phyloP scores from a whole-genome alignment of 2,329 filamentous ascomycete species.

The Chrysoporthe deuterocubensis region DNA sequence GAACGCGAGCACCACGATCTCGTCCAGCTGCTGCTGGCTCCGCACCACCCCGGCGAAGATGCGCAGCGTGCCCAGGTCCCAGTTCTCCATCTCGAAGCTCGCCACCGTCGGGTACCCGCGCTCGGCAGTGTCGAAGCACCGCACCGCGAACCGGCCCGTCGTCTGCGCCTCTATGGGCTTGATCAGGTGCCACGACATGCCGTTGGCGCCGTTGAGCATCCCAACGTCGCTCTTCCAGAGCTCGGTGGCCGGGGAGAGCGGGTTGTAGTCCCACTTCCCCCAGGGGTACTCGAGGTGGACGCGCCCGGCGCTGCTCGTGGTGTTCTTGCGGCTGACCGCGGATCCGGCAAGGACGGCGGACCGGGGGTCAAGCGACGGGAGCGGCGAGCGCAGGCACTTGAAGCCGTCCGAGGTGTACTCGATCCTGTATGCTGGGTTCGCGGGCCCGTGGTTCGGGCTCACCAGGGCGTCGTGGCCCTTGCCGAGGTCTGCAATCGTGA shows the following conservation, averaged over 20 bases:
- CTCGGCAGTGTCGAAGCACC: conserved; percentile 10
- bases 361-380: neutral
- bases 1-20: conserved; percentile 7
- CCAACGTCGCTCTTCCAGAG: conserved; percentile 11
- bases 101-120: conserved; percentile 10
- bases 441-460: conserved; percentile 2
- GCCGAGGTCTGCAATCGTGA: conserved; percentile 12
- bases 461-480: conserved; percentile 14
- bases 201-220: neutral
- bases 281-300: conserved; percentile 12
- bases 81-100: conserved; percentile 14
- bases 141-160: conserved; percentile 11
- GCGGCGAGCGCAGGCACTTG: conserved; percentile 5
- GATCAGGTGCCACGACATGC: conserved; percentile 9
- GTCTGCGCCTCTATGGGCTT: conserved; percentile 6
- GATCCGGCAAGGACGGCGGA: neutral
- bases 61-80: neutral
- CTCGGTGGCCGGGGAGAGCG: conserved; percentile 9
- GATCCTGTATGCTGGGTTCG: conserved; percentile 7
- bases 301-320: neutral
- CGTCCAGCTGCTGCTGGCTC: conserved; percentile 9
- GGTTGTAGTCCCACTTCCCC: conserved; percentile 16
- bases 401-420: conserved; percentile 12
- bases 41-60: neutral
- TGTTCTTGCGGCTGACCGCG: conserved; percentile 5